Evolutionary conservation across 73 alveolate species (phyloP), one percentile per base, ranked within the genome.

Genomic region (Tetrahymena thermophila): DNA sequence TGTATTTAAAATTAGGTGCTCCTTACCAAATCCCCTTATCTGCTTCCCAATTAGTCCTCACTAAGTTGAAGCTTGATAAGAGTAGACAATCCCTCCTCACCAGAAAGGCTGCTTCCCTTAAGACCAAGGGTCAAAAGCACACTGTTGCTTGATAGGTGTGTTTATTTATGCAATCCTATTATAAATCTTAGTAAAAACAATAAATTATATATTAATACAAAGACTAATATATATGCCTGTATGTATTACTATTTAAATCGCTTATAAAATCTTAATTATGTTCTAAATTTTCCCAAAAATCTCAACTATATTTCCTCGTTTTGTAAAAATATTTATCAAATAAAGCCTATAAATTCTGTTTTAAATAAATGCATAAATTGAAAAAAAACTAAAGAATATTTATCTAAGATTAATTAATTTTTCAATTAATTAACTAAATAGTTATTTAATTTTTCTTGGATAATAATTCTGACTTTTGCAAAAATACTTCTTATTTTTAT

Each of bases 51-150:
- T 85, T 93, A 58, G 94, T 95, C 58, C 93, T 95, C 34, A 95
- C 95, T 43, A 95, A 95, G 85, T 94, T 94, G 37, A 55, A 95
- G 85, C 85, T 95, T 34, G 85, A 85, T 85, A 93, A 95, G 84
- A 94, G 94, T 71, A 95, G 97, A 95, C 71, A 89, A 89, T 42
- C 85, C 55, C 94, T 95, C 85, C 84, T 95, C 19, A 94, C 93
- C 34, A 95, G 97, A 89, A 95, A 95, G 95, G 97, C 97, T 85
- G 85, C 95, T 34, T 93, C 95, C 85, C 85, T 57, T 34, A 95
- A 95, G 95, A 94, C 95, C 56, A 95, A 95, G 97, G 97, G 97
- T 44, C 95, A 95, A 50, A 95, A 95, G 85, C 97, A 95, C 94
- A 95, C 97, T 34, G 94, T 94, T 85, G 97, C 89, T 71, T 71